Evolutionary conservation across 164 flowering plant species (phyloP).

Genomic region (Aristolochia fimbriata): DNA sequence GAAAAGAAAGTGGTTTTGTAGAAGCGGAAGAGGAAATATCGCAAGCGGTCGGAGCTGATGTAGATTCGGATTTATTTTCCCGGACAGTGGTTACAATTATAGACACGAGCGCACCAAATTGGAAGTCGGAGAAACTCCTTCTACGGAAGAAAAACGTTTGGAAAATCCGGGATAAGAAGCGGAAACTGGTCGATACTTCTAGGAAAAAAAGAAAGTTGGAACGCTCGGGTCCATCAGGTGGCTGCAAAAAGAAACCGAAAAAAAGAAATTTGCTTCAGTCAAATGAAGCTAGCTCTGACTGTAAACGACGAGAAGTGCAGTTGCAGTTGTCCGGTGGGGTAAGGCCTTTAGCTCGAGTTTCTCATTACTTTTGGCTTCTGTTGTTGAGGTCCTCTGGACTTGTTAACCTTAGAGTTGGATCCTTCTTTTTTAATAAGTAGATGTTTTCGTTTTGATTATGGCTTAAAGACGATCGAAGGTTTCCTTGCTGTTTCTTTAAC

Average conservation of each 20-base stretch:
- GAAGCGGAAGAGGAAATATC: constrained; percentile 21
- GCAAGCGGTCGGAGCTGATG: constrained; percentile 1
- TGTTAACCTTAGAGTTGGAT: neutral
- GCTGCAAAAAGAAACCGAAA: constrained; percentile 19
- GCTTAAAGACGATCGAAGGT: too few species aligned
- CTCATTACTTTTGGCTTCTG: neutral
- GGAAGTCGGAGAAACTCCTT: constrained; percentile 71
- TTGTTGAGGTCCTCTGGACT: neutral
- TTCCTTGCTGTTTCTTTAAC: too few species aligned
- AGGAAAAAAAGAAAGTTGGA: constrained; percentile 44
- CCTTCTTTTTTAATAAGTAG: too few species aligned
- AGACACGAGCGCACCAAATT: constrained; percentile 56
- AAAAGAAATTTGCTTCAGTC: neutral
- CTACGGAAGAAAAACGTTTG: constrained; percentile 66
- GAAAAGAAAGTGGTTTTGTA: constrained; percentile 1
- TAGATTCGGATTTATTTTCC: constrained; percentile 34
- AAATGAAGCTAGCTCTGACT: neutral
- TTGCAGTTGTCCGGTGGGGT: constrained; percentile 9
- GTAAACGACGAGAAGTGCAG: neutral
- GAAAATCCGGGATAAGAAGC: constrained; percentile 68
- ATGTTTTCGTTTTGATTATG: too few species aligned
- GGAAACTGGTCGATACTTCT: constrained; percentile 13
- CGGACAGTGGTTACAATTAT: constrained; percentile 64
- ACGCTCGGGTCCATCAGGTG: constrained; percentile 8
- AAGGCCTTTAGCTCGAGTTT: constrained; percentile 7